Evolutionary conservation across 306 rosid species (phyloP).

Genomic region (Calophaca sinica): DNA sequence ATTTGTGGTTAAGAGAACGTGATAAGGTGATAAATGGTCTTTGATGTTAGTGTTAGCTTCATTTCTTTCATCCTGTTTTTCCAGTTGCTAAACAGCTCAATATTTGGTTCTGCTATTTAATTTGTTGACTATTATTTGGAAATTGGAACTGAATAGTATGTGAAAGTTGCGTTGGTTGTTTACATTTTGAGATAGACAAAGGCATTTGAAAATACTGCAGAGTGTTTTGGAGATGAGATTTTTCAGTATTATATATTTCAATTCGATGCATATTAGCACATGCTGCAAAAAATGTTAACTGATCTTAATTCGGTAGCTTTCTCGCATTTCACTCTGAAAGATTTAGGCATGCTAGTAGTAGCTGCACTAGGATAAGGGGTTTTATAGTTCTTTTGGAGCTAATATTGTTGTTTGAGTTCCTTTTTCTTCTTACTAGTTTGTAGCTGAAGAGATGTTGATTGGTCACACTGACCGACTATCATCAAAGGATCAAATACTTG

Average conservation of each 20-base stretch:
- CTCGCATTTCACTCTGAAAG: constrained; percentile 27
- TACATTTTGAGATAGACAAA: neutral
- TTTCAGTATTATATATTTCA: constrained; percentile 9
- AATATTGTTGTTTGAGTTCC: constrained; percentile 36
- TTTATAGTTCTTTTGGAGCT: constrained; percentile 28
- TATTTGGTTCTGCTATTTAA: neutral
- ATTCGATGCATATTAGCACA: constrained; percentile 10
- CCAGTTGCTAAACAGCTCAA: too few relatives aligned
- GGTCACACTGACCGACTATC: constrained; percentile 69
- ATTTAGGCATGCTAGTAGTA: neutral
- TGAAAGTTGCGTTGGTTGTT: neutral
- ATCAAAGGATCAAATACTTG: constrained; percentile 57
- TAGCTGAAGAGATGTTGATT: constrained; percentile 69
- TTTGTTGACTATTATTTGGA: neutral
- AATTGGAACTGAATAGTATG: neutral
- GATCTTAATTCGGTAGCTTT: constrained; percentile 32
- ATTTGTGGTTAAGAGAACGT: constrained; percentile 11
- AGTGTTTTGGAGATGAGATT: constrained; percentile 17
- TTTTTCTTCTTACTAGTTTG: constrained; percentile 44
- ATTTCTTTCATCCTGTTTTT: too few relatives aligned
- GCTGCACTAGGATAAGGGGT: neutral
- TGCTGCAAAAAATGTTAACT: constrained; percentile 1
- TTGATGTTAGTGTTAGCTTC: neutral
- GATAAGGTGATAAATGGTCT: neutral
- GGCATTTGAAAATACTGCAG: constrained; percentile 28